Base-by-base conservation (phyloP, 192 early-diverging fungal species). In the Lobosporangium transversale region DNA sequence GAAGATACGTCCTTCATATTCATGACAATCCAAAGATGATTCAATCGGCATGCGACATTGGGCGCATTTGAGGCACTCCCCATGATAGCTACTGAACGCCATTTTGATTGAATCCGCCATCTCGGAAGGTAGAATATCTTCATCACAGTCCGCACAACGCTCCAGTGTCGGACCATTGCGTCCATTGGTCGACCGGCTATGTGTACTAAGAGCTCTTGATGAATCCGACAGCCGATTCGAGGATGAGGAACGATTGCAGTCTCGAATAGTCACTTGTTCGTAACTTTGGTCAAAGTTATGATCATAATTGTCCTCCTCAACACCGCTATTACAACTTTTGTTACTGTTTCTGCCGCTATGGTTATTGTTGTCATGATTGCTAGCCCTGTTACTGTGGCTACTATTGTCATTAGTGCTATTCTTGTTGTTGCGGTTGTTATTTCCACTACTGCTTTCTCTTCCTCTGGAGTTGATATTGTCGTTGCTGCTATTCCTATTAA, bases 61-160 rank as follows among this genome's bases (percentile, higher is more conserved):
- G 7, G 65, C 71, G 56, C 90, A 91, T n/a, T 68, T 73, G 69
- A 88, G 84, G 75, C 88, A 89, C 14, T 78, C 61, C 12, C 65
- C 37, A 57, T 90, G 88, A 53, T 75, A 89, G n/a, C 65, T 74
- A 40, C 79, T 40, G 36, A 30, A 57, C 2, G 55, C 47, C 74
- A 71, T 74, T 54, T 76, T 78, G 66, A 82, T 70, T 29, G 58
- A 55, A 23, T 55, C 53, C 0, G n/a, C 27, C 0, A 26, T 15
- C 7, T 76, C 73, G 0, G 59, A 66, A 12, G 73, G 58, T n/a
- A 32, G 53, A 18, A 76, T 76, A 15, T 76, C 73, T 26, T 76
- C 52, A 24, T 76, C 55, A 40, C 64, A 76, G 17, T 65, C 64
- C 8, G 60, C 64, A 36, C 64, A 76, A 10, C 61, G 69, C 36